Percentiles rank a stretch among this genome's conserved stretches.
Evolutionary conservation across 2,329 filamentous ascomycete genomes (phyloP).

Genomic region (Microdochium bolleyi): DNA sequence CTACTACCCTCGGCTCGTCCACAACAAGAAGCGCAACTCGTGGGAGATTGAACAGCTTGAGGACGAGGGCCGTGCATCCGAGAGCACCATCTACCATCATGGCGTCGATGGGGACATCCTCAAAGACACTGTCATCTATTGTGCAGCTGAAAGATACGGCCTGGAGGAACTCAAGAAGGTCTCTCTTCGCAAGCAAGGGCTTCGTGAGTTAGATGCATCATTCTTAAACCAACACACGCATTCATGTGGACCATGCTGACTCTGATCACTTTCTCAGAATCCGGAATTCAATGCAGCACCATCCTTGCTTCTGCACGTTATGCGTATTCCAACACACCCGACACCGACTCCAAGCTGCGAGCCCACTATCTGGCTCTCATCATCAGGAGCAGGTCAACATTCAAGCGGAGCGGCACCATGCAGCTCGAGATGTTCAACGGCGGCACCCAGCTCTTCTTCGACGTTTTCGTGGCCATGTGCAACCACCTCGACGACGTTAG

Average conservation of each 20-base stretch:
- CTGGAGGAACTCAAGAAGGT: conserved; percentile 80
- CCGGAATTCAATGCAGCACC: conserved; percentile 74
- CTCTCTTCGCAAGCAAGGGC: conserved; percentile 79
- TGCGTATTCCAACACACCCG: conserved; percentile 81
- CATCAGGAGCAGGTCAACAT: conserved; percentile 78
- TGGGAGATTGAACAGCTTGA: conserved; percentile 69
- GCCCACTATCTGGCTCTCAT: conserved; percentile 90
- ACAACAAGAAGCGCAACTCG: conserved; percentile 71
- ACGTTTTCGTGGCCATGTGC: conserved; percentile 86
- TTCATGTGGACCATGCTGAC: no score
- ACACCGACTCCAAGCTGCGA: conserved; percentile 82
- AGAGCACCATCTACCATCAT: conserved; percentile 63
- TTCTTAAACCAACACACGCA: no score
- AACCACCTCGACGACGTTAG: conserved; percentile 75
- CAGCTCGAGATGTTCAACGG: conserved; percentile 89
- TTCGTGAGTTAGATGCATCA: no score
- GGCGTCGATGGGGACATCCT: conserved; percentile 60
- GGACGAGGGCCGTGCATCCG: conserved; percentile 37
- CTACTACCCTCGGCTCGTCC: conserved; percentile 76
- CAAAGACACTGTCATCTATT: conserved; percentile 88
- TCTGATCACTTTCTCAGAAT: conserved; percentile 36
- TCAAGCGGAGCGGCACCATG: conserved; percentile 93
- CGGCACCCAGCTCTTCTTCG: conserved; percentile 78
- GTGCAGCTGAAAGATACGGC: conserved; percentile 76
- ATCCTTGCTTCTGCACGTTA: conserved; percentile 84